Evolutionary conservation across 2,329 filamentous ascomycete species (phyloP).

Genomic region (Coniosporium tulheliwenetii): DNA sequence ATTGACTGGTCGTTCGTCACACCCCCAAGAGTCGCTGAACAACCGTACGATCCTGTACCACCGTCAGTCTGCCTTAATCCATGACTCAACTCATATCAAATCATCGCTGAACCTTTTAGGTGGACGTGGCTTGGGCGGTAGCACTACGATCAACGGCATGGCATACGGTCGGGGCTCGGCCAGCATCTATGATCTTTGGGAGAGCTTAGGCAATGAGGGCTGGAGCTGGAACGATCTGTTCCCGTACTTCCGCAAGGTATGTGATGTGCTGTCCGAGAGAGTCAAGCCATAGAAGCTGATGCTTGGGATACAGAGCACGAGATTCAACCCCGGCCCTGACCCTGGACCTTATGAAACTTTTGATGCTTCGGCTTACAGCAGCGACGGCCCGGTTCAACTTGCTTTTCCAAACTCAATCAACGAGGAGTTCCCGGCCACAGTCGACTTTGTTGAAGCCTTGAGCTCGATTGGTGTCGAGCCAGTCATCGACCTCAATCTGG

Average conservation of each 20-base stretch:
- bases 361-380: neutral
- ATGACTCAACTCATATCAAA: too few relatives aligned
- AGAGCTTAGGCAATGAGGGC: slow-evolving; percentile 38
- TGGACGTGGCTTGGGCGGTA: slow-evolving; percentile 11
- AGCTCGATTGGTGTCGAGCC: slow-evolving; percentile 21
- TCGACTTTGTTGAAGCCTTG: slow-evolving; percentile 19
- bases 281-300: too few relatives aligned
- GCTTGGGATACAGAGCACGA: neutral
- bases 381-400: neutral
- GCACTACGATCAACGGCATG: slow-evolving; percentile 17
- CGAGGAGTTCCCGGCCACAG: slow-evolving; percentile 11
- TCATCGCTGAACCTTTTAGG: too few relatives aligned
- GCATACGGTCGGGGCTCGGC: slow-evolving; percentile 24
- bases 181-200: slow-evolving; percentile 42
- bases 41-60: neutral
- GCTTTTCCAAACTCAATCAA: slow-evolving; percentile 25
- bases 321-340: neutral
- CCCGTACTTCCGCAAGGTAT: slow-evolving; percentile 21
- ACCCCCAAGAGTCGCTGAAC: neutral
- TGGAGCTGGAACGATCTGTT: slow-evolving; percentile 39
- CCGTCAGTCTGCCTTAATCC: neutral
- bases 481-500: slow-evolving; percentile 20
- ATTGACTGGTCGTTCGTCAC: neutral
- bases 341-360: neutral
- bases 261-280: slow-evolving; percentile 1